Percentiles rank a stretch among this genome's conserved stretches.
Conservation (phyloP, 306 rosid species). For the Dalbergia oliveri region DNA sequence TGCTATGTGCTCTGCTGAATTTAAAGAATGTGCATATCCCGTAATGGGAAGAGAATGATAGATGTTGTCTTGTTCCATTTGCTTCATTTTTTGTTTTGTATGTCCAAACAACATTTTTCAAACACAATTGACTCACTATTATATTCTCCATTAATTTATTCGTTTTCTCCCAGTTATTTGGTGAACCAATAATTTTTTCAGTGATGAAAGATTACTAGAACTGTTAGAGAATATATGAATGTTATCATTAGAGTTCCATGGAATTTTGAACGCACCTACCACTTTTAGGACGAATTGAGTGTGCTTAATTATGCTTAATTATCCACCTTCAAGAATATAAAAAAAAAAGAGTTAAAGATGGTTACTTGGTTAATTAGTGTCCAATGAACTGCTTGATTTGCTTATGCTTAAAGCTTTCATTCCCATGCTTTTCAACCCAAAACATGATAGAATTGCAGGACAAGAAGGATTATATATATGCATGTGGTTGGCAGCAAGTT, state of each 20-base stretch:
- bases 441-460: not conserved
- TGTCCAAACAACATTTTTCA: no score
- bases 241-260: slow-evolving; percentile 14
- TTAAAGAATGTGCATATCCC: not conserved
- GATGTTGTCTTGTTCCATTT: not conserved
- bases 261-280: not conserved
- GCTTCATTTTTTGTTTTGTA: no score
- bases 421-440: slow-evolving; percentile 15
- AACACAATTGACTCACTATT: no score
- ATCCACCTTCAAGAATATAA: not conserved
- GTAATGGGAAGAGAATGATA: not conserved
- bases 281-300: not conserved
- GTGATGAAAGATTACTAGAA: slow-evolving; percentile 3
- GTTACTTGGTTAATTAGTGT: no score
- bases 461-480: not conserved
- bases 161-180: slow-evolving; percentile 13
- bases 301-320: slow-evolving; percentile 7
- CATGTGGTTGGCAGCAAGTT: not conserved
- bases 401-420: slow-evolving; percentile 21
- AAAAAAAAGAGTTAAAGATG: not conserved
- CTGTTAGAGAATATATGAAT: slow-evolving; percentile 12
- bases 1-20: not conserved
- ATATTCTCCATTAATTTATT: not conserved
- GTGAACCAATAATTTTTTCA: slow-evolving; percentile 6
- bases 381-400: slow-evolving; percentile 1